phyloP scores from a whole-genome alignment of 441 rosid genomes.

The Gossypium laxum region DNA sequence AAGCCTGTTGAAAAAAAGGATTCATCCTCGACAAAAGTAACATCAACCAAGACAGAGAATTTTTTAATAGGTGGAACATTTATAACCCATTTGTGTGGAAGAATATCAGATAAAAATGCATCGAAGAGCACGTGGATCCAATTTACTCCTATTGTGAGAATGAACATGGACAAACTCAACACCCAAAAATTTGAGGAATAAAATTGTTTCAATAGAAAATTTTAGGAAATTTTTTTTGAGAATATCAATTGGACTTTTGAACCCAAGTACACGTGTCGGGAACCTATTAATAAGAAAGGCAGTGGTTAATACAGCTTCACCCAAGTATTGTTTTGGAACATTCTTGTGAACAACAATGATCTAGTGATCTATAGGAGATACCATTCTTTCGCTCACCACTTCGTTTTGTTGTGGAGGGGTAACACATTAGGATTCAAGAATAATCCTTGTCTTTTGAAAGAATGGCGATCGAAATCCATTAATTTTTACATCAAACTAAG shows the following conservation, averaged over 20 bases:
- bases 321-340: neutral
- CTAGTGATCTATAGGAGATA: neutral
- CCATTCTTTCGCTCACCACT: neutral
- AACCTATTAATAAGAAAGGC: neutral
- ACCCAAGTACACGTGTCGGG: neutral
- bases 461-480: neutral
- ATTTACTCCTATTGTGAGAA: too few relatives aligned
- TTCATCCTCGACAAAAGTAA: too few relatives aligned
- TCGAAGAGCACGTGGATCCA: too few relatives aligned
- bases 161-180: too few relatives aligned
- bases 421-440: neutral
- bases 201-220: neutral
- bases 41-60: too few relatives aligned
- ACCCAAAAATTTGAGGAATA: neutral
- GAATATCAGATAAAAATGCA: too few relatives aligned
- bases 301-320: neutral
- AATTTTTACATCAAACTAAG: neutral
- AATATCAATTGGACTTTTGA: neutral
- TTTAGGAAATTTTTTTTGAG: neutral
- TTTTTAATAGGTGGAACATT: too few relatives aligned
- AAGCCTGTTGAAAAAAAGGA: too few relatives aligned
- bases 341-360: neutral
- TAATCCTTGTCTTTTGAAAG: neutral
- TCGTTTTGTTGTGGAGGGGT: neutral
- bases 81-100: too few relatives aligned